Percentiles rank a stretch among this genome's conserved stretches.
phyloP scores from a whole-genome alignment of 2,329 filamentous ascomycete species.

The Fusarium sacchari region DNA sequence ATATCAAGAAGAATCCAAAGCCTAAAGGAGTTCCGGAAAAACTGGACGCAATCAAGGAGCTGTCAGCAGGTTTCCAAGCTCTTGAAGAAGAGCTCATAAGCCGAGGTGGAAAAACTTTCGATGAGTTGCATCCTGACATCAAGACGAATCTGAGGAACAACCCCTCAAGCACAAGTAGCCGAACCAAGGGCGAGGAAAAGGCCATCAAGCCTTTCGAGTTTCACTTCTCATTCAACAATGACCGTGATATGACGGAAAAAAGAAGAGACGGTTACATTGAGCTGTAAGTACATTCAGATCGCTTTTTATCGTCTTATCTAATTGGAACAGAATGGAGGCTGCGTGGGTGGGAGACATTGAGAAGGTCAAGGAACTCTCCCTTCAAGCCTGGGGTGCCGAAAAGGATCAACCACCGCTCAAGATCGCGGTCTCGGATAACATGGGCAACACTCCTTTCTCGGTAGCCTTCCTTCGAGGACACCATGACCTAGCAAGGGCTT shows the following conservation, averaged over 20 bases:
- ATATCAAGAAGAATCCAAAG: conserved; percentile 23
- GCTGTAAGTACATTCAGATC: conserved; percentile 59
- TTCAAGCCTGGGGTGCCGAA: conserved; percentile 66
- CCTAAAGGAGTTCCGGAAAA: conserved; percentile 58
- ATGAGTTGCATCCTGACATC: conserved; percentile 69
- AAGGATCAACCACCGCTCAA: conserved; percentile 68
- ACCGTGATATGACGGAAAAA: conserved; percentile 64
- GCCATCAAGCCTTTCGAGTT: conserved; percentile 56
- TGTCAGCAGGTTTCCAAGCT: conserved; percentile 18
- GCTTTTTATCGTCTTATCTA: not conserved
- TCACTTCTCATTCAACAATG: conserved; percentile 62
- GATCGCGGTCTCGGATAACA: conserved; percentile 66
- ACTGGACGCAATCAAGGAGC: conserved; percentile 58
- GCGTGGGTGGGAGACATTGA: conserved; percentile 76
- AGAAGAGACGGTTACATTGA: conserved; percentile 69
- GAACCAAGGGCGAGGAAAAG: conserved; percentile 23
- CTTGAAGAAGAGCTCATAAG: conserved; percentile 57
- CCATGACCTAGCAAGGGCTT: conserved; percentile 67
- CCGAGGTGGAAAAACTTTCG: conserved; percentile 73
- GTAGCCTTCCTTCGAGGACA: conserved; percentile 76
- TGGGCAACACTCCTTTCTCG: conserved; percentile 69
- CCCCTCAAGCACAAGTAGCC: not conserved
- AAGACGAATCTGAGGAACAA: conserved; percentile 35
- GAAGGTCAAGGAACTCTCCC: conserved; percentile 71
- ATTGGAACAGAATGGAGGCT: conserved; percentile 69